Conservation (phyloP, 78 protist genomes). For the Capsaspora owczarzaki region DNA sequence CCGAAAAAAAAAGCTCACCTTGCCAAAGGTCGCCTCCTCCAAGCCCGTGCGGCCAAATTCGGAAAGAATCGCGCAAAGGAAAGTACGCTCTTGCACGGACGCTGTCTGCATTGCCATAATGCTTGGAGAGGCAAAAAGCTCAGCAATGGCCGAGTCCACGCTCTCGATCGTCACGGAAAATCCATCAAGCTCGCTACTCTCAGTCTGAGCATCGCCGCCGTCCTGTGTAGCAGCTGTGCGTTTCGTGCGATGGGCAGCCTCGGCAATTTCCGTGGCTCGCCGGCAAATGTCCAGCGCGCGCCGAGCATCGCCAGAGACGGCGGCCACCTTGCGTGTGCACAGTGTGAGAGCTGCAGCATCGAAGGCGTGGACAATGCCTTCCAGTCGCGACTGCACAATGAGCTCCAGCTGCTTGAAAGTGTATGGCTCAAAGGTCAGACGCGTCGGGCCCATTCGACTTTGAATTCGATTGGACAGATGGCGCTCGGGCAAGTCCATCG, state of each 20-base stretch:
- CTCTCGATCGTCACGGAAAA: background rate
- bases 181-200: background rate
- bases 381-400: slow-evolving; percentile 8
- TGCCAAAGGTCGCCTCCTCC: background rate
- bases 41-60: background rate
- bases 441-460: slow-evolving; percentile 7
- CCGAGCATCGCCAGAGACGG: slow-evolving; percentile 39
- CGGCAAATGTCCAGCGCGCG: slow-evolving; percentile 36
- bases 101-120: background rate
- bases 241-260: background rate
- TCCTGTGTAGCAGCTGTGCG: background rate
- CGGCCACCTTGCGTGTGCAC: slow-evolving; percentile 33
- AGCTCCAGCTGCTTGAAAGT: slow-evolving; percentile 12
- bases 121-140: background rate
- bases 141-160: background rate
- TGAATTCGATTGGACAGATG: slow-evolving; percentile 8
- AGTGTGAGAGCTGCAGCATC: slow-evolving; percentile 25
- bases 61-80: background rate
- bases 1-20: background rate
- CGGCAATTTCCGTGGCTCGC: slow-evolving; percentile 25
- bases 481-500: slow-evolving; percentile 62
- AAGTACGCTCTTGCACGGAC: background rate
- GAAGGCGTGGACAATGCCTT: slow-evolving; percentile 1
- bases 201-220: background rate
- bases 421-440: slow-evolving; percentile 21